Conservation (phyloP, 1,139 yeast species). For the Geotrichum phurueaensis region DNA sequence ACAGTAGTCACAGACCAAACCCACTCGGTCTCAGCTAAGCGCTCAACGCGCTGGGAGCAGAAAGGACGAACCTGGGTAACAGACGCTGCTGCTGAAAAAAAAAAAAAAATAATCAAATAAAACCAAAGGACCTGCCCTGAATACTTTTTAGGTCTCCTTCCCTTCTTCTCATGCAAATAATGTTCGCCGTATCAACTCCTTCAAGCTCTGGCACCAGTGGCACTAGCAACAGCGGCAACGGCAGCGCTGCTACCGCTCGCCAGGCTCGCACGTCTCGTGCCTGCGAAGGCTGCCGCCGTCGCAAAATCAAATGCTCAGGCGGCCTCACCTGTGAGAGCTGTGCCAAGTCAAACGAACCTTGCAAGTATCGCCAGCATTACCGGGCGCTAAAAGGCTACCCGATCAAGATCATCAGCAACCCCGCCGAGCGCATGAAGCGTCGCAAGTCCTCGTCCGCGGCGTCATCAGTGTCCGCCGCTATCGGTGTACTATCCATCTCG, state of each 20-base stretch:
- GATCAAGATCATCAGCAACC: conserved; percentile 21
- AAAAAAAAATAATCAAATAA: neutral
- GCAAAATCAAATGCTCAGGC: conserved; percentile 61
- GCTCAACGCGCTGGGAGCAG: neutral
- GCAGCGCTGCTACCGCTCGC: neutral
- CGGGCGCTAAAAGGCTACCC: conserved; percentile 27
- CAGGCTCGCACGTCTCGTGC: conserved; percentile 41
- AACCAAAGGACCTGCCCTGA: neutral
- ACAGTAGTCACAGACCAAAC: neutral
- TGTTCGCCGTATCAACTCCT: neutral
- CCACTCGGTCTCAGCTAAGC: neutral
- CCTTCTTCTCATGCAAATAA: neutral
- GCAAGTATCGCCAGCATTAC: conserved; percentile 27
- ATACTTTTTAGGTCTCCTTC: neutral
- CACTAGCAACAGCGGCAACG: neutral
- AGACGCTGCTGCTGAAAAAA: neutral
- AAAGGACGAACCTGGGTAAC: too few relatives aligned
- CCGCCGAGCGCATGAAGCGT: conserved; percentile 6
- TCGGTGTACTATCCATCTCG: neutral
- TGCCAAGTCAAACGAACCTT: conserved; percentile 23
- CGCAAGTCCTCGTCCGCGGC: conserved; percentile 4
- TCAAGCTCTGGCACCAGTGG: neutral
- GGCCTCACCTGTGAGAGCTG: conserved; percentile 26
- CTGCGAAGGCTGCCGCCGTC: conserved; percentile 55
- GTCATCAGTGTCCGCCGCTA: neutral